These are phyloP conservation scores for Boletus insuetus DNA, from an alignment of 768 basidiomycete genomes.

Conservation along the genomic window DNA sequence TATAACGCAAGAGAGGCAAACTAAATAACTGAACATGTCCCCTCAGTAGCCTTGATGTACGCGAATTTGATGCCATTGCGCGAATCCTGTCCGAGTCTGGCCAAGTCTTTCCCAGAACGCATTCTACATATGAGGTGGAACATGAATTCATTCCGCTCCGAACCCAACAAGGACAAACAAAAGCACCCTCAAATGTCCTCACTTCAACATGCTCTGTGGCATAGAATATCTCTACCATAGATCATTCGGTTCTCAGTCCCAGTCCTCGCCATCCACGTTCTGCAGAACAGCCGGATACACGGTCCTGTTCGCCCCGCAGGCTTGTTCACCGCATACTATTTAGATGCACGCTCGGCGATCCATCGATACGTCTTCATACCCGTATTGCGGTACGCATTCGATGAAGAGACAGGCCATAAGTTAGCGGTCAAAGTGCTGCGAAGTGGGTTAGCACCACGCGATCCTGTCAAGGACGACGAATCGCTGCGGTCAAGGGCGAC, in stretches of 20 bases:
- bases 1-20: slow-evolving; percentile 33
- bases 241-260: not conserved
- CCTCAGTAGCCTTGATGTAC: slow-evolving; percentile 69
- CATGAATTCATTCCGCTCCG: too few species aligned
- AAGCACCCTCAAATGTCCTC: too few species aligned
- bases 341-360: slow-evolving; percentile 83
- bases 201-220: too few species aligned
- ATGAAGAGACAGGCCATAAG: slow-evolving; percentile 84
- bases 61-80: slow-evolving; percentile 52
- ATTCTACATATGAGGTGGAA: too few species aligned
- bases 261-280: slow-evolving; percentile 17
- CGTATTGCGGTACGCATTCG: slow-evolving; percentile 61
- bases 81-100: too few species aligned
- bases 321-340: slow-evolving; percentile 76
- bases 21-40: slow-evolving; percentile 38
- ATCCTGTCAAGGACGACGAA: slow-evolving; percentile 67
- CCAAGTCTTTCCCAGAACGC: too few species aligned
- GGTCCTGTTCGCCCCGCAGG: slow-evolving; percentile 55
- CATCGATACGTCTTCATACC: slow-evolving; percentile 86
- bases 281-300: slow-evolving; percentile 51
- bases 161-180: too few species aligned
- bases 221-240: too few species aligned
- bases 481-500: slow-evolving; percentile 59
- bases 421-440: slow-evolving; percentile 76
- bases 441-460: slow-evolving; percentile 75